Conservation (phyloP, 345 rosid species). For the Conringia planisiliqua region DNA sequence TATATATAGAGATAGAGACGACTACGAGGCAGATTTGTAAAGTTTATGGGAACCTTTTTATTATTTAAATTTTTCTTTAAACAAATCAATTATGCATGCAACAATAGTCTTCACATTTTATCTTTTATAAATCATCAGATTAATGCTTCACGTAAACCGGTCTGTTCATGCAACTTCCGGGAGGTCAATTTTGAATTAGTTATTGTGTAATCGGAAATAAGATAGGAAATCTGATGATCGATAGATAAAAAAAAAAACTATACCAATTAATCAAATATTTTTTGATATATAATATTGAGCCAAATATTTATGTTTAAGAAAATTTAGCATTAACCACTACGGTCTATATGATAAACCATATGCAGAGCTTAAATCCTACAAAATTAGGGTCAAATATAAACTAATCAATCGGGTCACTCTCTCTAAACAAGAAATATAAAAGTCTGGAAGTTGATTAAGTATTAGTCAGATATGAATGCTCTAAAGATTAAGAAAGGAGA, state of each 20-base stretch:
- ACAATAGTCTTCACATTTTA: not conserved
- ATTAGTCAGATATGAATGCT: not conserved
- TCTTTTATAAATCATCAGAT: not conserved
- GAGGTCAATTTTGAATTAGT: too few species aligned
- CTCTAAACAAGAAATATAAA: not conserved
- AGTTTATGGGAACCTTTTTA: not conserved
- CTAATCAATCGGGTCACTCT: not conserved
- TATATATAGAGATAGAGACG: conserved; percentile 6
- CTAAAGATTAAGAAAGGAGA: not conserved
- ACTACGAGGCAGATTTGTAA: conserved; percentile 4
- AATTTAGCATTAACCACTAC: not conserved
- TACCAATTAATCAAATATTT: too few species aligned
- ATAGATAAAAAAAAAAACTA: too few species aligned
- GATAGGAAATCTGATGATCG: not conserved
- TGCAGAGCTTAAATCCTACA: not conserved
- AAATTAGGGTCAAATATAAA: not conserved
- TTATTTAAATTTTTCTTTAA: not conserved
- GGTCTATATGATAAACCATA: not conserved
- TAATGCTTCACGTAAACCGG: not conserved
- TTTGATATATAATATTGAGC: not conserved
- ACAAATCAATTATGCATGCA: not conserved
- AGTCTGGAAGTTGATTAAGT: not conserved
- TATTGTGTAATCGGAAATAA: not conserved
- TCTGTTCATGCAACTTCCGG: not conserved
- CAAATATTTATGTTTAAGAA: not conserved